phyloP scores from a whole-genome alignment of 2,329 filamentous ascomycete genomes.

The Xylaria digitata region DNA sequence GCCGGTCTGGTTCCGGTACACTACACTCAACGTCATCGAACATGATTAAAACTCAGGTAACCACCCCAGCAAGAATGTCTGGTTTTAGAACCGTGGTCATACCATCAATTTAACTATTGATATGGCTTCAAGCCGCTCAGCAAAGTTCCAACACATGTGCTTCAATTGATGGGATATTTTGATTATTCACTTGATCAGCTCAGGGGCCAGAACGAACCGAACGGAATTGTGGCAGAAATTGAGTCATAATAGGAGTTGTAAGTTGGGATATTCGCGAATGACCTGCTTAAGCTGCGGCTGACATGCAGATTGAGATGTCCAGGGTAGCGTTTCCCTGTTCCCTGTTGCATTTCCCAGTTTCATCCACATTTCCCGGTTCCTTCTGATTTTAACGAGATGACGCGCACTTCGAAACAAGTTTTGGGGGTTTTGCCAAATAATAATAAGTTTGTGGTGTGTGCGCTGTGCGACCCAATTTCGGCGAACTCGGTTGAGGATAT shows the following conservation, averaged over 20 bases:
- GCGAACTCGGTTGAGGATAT: not conserved
- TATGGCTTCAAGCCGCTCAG: not conserved
- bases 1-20: not conserved
- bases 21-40: not conserved
- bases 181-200: conserved; percentile 2
- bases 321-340: conserved; percentile 4
- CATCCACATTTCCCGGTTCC: not conserved
- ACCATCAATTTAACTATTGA: conserved; percentile 1
- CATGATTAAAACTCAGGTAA: not conserved
- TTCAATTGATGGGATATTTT: not conserved
- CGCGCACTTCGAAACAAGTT: not conserved
- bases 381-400: not conserved
- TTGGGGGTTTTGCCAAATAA: not conserved
- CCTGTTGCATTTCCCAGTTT: conserved; percentile 1
- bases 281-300: conserved; percentile 20
- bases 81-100: not conserved
- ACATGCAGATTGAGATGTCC: conserved; percentile 1
- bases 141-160: not conserved
- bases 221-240: not conserved
- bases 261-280: not conserved
- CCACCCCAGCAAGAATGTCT: not conserved
- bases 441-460: not conserved
- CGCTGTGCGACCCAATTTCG: not conserved
- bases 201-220: not conserved
- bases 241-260: conserved; percentile 1